Conservation (phyloP, 2,329 filamentous ascomycete species). For the Elsinoe arachidis region DNA sequence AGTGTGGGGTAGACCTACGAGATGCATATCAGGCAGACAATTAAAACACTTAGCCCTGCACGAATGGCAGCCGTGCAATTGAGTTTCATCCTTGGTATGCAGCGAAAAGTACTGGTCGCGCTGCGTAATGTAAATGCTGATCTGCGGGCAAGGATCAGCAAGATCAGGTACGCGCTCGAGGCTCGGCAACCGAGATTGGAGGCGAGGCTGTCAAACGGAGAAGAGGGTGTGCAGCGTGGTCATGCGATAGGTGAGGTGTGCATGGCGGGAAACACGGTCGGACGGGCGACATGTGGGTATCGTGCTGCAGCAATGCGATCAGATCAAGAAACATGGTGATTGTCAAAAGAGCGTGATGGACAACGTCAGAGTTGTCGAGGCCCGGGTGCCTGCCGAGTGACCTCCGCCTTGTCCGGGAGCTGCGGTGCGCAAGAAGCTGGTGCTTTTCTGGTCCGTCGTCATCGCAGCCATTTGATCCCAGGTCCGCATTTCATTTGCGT, state of each 20-base stretch:
- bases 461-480: not conserved
- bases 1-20: constrained; percentile 3
- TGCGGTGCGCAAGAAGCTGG: not conserved
- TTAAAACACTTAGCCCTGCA: not conserved
- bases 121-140: constrained; percentile 7
- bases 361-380: not conserved
- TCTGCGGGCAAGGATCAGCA: constrained; percentile 10
- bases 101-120: not conserved
- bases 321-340: not conserved
- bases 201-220: not conserved
- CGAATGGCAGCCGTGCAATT: constrained; percentile 1
- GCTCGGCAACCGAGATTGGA: not conserved
- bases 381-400: not conserved
- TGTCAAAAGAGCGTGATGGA: not conserved
- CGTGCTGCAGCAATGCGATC: not conserved
- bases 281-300: not conserved
- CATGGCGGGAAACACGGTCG: not conserved
- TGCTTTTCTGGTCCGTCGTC: not conserved
- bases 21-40: constrained; percentile 1
- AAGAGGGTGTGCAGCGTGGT: not conserved
- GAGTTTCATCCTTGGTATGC: not conserved
- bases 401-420: not conserved
- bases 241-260: not conserved
- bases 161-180: constrained; percentile 9
- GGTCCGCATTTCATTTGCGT: not conserved